These are phyloP conservation scores for Chaetomium cochliodes DNA, from an alignment of 495 filamentous ascomycete genomes.

Conservation along the genomic window DNA sequence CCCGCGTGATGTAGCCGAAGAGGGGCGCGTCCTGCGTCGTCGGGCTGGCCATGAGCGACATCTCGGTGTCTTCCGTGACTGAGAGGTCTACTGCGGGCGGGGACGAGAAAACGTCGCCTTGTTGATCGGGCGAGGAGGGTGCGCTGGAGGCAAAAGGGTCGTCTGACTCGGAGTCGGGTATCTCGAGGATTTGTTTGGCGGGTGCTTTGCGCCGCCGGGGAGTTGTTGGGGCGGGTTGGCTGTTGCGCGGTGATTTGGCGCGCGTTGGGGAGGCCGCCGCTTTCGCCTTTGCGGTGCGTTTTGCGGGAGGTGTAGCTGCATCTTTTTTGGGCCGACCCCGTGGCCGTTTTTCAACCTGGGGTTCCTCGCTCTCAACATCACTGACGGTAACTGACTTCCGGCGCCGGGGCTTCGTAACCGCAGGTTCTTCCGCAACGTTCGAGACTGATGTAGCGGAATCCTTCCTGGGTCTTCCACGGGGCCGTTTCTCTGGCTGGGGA, in stretches of 20 bases:
- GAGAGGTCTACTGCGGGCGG: constrained; percentile 33
- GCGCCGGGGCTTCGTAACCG: background rate
- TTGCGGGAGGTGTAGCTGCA: constrained; percentile 13
- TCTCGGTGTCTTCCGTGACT: constrained; percentile 42
- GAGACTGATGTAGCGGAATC: constrained; percentile 15
- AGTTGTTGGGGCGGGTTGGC: constrained; percentile 23
- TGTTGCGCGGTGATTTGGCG: constrained; percentile 19
- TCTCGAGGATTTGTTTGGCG: constrained; percentile 53
- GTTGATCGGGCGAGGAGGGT: constrained; percentile 36
- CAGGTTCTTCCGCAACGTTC: background rate
- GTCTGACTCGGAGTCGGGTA: constrained; percentile 59
- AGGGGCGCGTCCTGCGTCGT: constrained; percentile 46
- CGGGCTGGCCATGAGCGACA: constrained; percentile 38
- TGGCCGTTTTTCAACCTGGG: background rate
- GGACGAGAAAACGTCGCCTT: constrained; percentile 36
- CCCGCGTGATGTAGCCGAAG: constrained; percentile 63
- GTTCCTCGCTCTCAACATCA: background rate
- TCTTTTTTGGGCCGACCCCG: constrained; percentile 29
- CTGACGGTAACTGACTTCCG: background rate
- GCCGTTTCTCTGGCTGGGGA: constrained; percentile 10
- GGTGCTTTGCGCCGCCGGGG: constrained; percentile 26
- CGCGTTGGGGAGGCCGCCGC: constrained; percentile 9
- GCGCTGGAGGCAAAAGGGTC: constrained; percentile 32
- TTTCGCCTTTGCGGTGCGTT: constrained; percentile 18
- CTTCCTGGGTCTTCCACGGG: constrained; percentile 30